Evolutionary conservation across 495 filamentous ascomycete genomes (phyloP).

Genomic region (Hypomontagnella submonticulosa): DNA sequence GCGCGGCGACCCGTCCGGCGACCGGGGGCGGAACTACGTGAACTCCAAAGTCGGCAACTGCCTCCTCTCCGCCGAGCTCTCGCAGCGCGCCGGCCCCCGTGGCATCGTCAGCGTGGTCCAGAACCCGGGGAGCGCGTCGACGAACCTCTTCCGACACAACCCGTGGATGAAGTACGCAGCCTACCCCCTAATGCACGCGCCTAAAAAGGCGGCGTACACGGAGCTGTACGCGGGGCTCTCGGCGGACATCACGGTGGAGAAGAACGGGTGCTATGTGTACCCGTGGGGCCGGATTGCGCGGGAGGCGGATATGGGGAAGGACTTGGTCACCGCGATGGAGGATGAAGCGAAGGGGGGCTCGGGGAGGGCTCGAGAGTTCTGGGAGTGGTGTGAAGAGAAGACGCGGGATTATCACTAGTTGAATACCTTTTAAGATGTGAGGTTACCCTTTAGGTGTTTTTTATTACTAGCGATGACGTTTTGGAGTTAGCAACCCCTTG

Average conservation of each 20-base stretch:
- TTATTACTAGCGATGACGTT: too few relatives aligned
- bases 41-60: conserved; percentile 56
- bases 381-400: too few relatives aligned
- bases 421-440: too few relatives aligned
- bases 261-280: conserved; percentile 54
- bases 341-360: too few relatives aligned
- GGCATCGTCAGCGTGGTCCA: conserved; percentile 52
- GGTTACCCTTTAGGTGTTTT: too few relatives aligned
- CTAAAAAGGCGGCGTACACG: conserved; percentile 54
- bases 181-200: conserved; percentile 45
- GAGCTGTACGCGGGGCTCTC: conserved; percentile 57
- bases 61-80: conserved; percentile 51
- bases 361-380: too few relatives aligned
- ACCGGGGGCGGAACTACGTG: conserved; percentile 48
- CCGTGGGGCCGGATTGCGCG: conserved; percentile 58
- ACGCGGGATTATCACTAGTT: too few relatives aligned
- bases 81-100: conserved; percentile 31
- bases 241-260: conserved; percentile 47
- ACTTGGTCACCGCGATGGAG: too few relatives aligned
- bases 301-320: too few relatives aligned
- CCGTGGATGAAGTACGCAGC: conserved; percentile 31
- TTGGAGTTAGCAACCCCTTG: too few relatives aligned
- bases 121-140: conserved; percentile 56
- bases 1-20: conserved; percentile 34
- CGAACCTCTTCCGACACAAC: conserved; percentile 46